Conservation (phyloP, 768 basidiomycete species). For the Leccinum uliginosum region DNA sequence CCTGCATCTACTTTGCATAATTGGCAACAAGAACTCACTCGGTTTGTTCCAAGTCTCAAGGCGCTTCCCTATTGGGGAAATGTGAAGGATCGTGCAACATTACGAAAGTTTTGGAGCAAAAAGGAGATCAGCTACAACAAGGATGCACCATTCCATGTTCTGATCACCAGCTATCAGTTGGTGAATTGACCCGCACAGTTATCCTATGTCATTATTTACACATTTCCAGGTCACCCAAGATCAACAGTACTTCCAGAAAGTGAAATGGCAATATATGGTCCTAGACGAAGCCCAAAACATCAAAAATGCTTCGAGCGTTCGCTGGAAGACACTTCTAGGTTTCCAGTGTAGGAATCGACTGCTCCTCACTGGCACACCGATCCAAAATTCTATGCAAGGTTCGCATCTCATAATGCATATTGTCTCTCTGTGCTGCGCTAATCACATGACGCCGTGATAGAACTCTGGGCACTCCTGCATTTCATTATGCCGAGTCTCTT, state of each 20-base stretch:
- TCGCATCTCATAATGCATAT: constrained; percentile 14
- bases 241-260: constrained; percentile 94
- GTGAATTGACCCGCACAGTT: constrained; percentile 38
- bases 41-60: constrained; percentile 91
- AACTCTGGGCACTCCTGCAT: constrained; percentile 96
- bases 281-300: constrained; percentile 99
- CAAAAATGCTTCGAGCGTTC: constrained; percentile 92
- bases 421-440: background rate
- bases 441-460: constrained; percentile 36
- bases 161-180: constrained; percentile 96
- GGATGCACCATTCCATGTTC: constrained; percentile 93
- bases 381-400: constrained; percentile 99
- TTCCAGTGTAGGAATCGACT: constrained; percentile 96
- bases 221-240: constrained; percentile 79
- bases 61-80: constrained; percentile 98
- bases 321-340: constrained; percentile 96
- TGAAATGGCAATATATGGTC: constrained; percentile 99
- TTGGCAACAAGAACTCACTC: constrained; percentile 97
- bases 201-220: constrained; percentile 1
- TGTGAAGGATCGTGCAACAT: constrained; percentile 89
- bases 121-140: constrained; percentile 94
- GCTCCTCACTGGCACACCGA: constrained; percentile 94
- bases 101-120: constrained; percentile 97
- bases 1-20: constrained; percentile 97
- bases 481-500: constrained; percentile 99